Conservation (phyloP, 805 yeast genomes). For the Lipomyces chichibuensis region DNA sequence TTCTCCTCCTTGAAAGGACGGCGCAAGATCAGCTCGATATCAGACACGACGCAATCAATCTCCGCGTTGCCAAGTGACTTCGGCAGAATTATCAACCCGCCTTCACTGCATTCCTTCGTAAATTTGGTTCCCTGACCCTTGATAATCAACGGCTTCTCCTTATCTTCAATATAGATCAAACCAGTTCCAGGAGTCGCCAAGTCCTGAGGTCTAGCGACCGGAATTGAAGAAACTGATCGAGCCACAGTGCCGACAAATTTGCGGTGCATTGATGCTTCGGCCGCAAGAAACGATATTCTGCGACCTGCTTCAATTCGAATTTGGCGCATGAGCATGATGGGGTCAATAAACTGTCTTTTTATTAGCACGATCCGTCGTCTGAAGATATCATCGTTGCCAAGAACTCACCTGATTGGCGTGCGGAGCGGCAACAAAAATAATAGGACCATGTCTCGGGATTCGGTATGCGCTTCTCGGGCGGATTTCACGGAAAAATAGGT, state of each 20-base stretch:
- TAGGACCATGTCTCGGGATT: conserved; percentile 73
- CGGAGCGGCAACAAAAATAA: conserved; percentile 93
- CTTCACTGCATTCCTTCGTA: conserved; percentile 60
- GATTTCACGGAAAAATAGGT: conserved; percentile 84
- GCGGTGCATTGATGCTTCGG: conserved; percentile 72
- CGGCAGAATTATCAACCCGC: conserved; percentile 77
- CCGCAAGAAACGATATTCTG: conserved; percentile 78
- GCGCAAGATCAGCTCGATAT: conserved; percentile 66
- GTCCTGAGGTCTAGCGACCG: conserved; percentile 93
- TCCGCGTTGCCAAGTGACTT: conserved; percentile 76
- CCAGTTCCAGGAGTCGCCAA: conserved; percentile 71
- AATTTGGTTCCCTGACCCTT: conserved; percentile 72
- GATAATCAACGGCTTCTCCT: conserved; percentile 57
- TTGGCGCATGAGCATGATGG: conserved; percentile 80
- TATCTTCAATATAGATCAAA: conserved; percentile 57
- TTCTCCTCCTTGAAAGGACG: conserved; percentile 67
- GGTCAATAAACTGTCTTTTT: conserved; percentile 71
- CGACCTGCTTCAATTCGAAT: conserved; percentile 68
- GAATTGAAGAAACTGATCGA: conserved; percentile 76
- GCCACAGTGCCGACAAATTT: conserved; percentile 76
- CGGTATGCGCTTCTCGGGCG: conserved; percentile 83
- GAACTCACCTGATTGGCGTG: conserved; percentile 74
- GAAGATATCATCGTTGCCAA: background rate
- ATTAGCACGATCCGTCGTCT: background rate
- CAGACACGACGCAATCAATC: conserved; percentile 66